A percentile compares a stretch with the other conserved stretches of the same genome.
phyloP scores from a whole-genome alignment of 257 asterid genomes.

The Solanum appendiculatum region DNA sequence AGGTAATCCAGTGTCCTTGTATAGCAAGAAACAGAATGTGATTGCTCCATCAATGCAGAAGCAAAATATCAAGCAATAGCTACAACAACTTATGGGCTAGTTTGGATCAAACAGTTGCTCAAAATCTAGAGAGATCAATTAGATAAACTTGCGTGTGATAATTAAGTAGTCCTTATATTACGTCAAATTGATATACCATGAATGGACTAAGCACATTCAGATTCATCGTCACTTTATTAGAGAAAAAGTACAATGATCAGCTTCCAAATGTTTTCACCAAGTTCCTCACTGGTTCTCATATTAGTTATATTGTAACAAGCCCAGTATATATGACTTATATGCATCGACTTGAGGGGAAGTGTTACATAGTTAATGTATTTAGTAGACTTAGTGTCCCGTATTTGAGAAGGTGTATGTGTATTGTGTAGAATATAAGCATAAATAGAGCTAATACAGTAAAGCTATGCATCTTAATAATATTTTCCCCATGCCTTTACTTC shows the following conservation, averaged over 20 bases:
- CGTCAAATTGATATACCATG: neutral
- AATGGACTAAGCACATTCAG: neutral
- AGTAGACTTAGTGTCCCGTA: neutral
- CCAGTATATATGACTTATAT: neutral
- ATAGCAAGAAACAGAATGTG: neutral
- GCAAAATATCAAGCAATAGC: neutral
- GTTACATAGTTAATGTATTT: neutral
- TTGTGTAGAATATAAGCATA: neutral
- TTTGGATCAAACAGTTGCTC: neutral
- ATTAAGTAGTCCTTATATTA: neutral
- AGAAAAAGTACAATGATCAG: neutral
- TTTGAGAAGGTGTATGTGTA: neutral
- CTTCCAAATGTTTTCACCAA: neutral
- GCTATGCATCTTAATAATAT: neutral
- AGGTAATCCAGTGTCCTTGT: neutral
- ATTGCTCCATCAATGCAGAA: neutral
- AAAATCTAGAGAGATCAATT: neutral
- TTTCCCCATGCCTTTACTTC: neutral
- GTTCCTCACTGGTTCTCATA: neutral
- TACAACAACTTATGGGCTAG: neutral
- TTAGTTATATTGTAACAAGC: neutral
- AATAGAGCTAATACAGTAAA: neutral
- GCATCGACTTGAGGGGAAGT: neutral
- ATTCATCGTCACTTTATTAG: neutral
- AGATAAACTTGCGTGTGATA: neutral